Evolutionary conservation across 805 yeast species (phyloP), one percentile per base, ranked within the genome.

Genomic region (Blastobotrys chiropterorum): DNA sequence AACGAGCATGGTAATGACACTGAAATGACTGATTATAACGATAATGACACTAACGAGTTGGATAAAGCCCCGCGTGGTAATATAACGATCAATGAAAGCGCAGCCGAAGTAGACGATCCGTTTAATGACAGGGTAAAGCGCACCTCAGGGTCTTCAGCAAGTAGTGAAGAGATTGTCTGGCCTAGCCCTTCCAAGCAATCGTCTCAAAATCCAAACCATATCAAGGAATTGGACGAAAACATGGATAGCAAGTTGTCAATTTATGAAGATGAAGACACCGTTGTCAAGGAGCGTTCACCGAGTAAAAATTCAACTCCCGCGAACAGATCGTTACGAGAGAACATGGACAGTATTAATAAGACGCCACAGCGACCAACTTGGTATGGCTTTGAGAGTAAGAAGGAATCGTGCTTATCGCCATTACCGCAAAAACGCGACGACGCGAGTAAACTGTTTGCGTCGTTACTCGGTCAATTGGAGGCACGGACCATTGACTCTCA

Each of bases 391-490:
- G 59, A 53, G 46, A 26, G 40, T 46, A 53, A 49, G 30, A 58
- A 54, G 38, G 52, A 53, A 44, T 21, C 14, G 3, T 58, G 58
- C 45, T 14, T 48, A 38, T 52, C 55, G 7, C 58, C 58, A 3
- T 46, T 56, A 17, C 61, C 61, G 3, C 46, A 50, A 22, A 46
- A 39, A 20, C 53, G 46, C 8, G 44, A 48, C 11, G 58, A 56
- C 3, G 60, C 61, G 7, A 42, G 52, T 14, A 21, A 38, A 3
- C 49, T 61, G 30, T 56, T 58, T 34, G 57, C 53, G 17, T 22
- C 49, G 4, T 56, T 61, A 2, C 46, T 58, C 2, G 15, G 48
- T 11, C 53, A 50, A 40, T 51, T 63, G 16, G 55, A 58, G 19
- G 41, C 48, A 1, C 22, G 47, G 21, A 48, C 57, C 3, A 57